A percentile compares a stretch with the other conserved stretches of the same genome.
These are phyloP conservation scores for Solanum hybrid DNA, from an alignment of 305 asterid genomes.

Conservation along the genomic window DNA sequence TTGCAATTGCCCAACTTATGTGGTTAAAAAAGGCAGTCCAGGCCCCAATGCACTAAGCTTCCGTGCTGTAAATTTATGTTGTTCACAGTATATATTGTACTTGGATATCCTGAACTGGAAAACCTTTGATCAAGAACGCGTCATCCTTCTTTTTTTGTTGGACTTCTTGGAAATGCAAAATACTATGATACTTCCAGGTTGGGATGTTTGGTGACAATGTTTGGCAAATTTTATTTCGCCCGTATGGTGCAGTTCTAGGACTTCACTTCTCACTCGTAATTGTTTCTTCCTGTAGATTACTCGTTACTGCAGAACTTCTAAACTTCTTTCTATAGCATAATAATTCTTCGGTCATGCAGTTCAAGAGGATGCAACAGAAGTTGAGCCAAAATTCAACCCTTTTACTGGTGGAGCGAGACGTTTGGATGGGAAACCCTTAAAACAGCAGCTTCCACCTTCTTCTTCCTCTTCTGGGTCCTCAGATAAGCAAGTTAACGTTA, in stretches of 20 bases:
- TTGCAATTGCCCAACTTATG: neutral
- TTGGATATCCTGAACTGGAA: neutral
- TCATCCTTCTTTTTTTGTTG: neutral
- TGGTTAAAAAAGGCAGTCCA: neutral
- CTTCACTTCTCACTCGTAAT: neutral
- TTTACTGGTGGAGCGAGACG: slow-evolving; percentile 79
- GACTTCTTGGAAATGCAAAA: neutral
- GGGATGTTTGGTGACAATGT: neutral
- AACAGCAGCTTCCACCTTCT: slow-evolving; percentile 42
- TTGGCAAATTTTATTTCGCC: neutral
- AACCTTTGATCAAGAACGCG: neutral
- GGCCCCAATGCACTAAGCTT: neutral
- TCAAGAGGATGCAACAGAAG: slow-evolving; percentile 44
- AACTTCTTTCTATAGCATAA: neutral
- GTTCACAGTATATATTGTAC: neutral
- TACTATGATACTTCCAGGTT: neutral
- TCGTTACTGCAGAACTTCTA: neutral
- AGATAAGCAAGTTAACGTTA: slow-evolving; percentile 31
- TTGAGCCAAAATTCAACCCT: slow-evolving; percentile 74
- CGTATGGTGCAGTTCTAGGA: neutral
- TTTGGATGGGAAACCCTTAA: slow-evolving; percentile 79
- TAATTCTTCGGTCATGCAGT: slow-evolving; percentile 18
- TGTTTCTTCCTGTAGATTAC: neutral
- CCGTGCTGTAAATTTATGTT: neutral
- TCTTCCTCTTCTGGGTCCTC: slow-evolving; percentile 39